Conservation (phyloP, 768 basidiomycete species). For the Neoboletus brunneissimus region DNA sequence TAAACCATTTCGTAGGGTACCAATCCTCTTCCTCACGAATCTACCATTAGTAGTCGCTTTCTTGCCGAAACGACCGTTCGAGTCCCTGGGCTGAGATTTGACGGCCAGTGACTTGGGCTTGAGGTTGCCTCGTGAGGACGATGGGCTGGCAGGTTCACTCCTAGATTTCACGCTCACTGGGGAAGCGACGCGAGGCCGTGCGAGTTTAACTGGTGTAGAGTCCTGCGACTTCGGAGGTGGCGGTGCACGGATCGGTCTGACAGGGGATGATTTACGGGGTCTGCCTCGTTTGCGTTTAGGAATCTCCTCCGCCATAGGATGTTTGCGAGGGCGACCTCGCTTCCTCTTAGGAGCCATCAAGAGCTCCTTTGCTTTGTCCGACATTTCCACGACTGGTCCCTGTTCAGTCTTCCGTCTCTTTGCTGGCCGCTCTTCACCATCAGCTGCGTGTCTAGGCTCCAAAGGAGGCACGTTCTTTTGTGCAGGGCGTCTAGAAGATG, state of each 20-base stretch:
- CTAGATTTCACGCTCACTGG: constrained; percentile 21
- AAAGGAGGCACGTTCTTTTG: constrained; percentile 48
- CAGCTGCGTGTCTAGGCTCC: constrained; percentile 54
- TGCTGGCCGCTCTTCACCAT: constrained; percentile 38
- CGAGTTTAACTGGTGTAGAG: constrained; percentile 10
- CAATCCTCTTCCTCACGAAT: constrained; percentile 37
- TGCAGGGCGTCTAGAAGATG: constrained; percentile 45
- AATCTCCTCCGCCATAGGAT: constrained; percentile 29
- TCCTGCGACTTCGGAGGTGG: constrained; percentile 10
- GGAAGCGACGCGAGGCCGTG: constrained; percentile 15
- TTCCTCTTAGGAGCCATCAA: constrained; percentile 32
- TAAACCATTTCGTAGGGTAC: constrained; percentile 20
- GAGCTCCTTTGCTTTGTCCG: constrained; percentile 34
- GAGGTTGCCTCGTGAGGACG: constrained; percentile 22
- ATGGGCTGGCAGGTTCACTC: constrained; percentile 24
- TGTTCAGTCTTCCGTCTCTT: constrained; percentile 53
- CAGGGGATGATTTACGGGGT: constrained; percentile 31
- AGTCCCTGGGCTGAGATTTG: constrained; percentile 56
- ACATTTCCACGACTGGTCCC: constrained; percentile 29
- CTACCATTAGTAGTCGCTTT: constrained; percentile 50
- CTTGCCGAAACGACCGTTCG: constrained; percentile 67
- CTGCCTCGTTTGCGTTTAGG: constrained; percentile 37
- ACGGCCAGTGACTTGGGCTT: constrained; percentile 45
- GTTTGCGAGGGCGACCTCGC: constrained; percentile 35
- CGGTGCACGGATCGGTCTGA: constrained; percentile 6